Percentiles rank a stretch among this genome's conserved stretches.
Evolutionary conservation across 257 asterid genomes (phyloP).

Genomic region (Nicotiana undulata): DNA sequence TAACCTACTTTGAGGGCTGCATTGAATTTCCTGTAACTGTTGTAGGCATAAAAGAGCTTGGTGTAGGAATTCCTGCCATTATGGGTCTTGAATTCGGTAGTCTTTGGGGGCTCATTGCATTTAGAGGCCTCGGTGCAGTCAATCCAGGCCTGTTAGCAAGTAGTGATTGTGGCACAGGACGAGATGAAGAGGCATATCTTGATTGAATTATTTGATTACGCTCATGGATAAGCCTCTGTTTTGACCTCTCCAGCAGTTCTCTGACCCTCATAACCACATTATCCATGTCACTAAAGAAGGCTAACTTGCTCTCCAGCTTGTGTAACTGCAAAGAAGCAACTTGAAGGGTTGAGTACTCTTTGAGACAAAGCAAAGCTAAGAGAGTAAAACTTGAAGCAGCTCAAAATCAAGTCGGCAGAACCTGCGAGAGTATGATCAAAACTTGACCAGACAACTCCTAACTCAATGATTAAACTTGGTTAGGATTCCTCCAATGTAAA

Average conservation of each 20-base stretch:
- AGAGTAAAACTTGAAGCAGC: not conserved
- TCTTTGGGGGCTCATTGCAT: slow-evolving; percentile 50
- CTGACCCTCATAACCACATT: slow-evolving; percentile 60
- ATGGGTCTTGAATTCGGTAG: slow-evolving; percentile 58
- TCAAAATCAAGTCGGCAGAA: not conserved
- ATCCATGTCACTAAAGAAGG: slow-evolving; percentile 79
- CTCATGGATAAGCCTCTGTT: slow-evolving; percentile 82
- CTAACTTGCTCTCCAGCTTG: slow-evolving; percentile 86
- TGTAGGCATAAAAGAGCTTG: slow-evolving; percentile 36
- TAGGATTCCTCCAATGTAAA: not conserved
- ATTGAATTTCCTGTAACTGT: slow-evolving; percentile 47
- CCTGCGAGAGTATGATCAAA: not conserved
- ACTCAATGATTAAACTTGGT: not conserved
- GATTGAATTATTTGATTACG: slow-evolving; percentile 80
- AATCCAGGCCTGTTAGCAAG: slow-evolving; percentile 53
- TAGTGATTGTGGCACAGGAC: slow-evolving; percentile 44
- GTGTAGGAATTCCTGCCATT: slow-evolving; percentile 47
- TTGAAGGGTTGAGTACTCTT: not conserved
- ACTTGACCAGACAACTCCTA: not conserved
- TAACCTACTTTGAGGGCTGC: slow-evolving; percentile 47
- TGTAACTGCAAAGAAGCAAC: slow-evolving; percentile 49
- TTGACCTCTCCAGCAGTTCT: slow-evolving; percentile 86
- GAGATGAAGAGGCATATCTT: slow-evolving; percentile 49
- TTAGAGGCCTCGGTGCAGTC: slow-evolving; percentile 50
- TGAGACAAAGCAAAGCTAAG: not conserved